Percentiles rank a stretch among this genome's conserved stretches.
Evolutionary conservation across 495 filamentous ascomycete species (phyloP).

Genomic region (Pyrenula massariospora): DNA sequence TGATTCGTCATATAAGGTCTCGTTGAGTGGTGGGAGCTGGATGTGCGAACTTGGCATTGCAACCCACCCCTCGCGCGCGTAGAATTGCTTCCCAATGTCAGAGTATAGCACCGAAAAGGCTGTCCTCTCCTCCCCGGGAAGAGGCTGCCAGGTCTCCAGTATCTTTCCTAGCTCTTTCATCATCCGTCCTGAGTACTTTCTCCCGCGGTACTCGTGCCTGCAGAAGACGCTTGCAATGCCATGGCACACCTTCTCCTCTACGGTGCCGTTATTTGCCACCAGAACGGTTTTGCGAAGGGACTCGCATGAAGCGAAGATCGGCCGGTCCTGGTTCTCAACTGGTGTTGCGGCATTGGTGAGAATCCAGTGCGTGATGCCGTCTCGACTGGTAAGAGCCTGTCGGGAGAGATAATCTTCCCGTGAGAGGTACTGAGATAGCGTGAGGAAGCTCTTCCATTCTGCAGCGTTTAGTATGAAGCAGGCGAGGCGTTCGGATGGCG

Average conservation of each 20-base stretch:
- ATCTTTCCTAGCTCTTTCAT: constrained; percentile 41
- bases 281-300: constrained; percentile 66
- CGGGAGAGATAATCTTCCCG: constrained; percentile 62
- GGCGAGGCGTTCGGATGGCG: constrained; percentile 46
- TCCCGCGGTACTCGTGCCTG: constrained; percentile 55
- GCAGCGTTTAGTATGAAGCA: constrained; percentile 57
- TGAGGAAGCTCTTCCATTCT: constrained; percentile 60
- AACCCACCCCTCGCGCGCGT: constrained; percentile 71
- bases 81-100: constrained; percentile 92
- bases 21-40: constrained; percentile 36
- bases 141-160: constrained; percentile 38
- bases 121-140: constrained; percentile 23
- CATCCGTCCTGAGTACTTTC: constrained; percentile 70
- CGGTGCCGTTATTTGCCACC: constrained; percentile 30
- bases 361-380: constrained; percentile 76
- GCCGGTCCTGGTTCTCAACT: constrained; percentile 31
- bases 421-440: constrained; percentile 56
- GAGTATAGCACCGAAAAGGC: constrained; percentile 74
- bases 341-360: constrained; percentile 46
- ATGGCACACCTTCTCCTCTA: constrained; percentile 59
- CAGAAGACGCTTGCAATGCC: constrained; percentile 84
- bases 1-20: constrained; percentile 5
- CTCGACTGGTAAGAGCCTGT: constrained; percentile 57
- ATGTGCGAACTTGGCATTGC: constrained; percentile 62
- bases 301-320: constrained; percentile 73